Conservation (phyloP, 2,329 filamentous ascomycete species). For the Ilyonectria mors-panacis region DNA sequence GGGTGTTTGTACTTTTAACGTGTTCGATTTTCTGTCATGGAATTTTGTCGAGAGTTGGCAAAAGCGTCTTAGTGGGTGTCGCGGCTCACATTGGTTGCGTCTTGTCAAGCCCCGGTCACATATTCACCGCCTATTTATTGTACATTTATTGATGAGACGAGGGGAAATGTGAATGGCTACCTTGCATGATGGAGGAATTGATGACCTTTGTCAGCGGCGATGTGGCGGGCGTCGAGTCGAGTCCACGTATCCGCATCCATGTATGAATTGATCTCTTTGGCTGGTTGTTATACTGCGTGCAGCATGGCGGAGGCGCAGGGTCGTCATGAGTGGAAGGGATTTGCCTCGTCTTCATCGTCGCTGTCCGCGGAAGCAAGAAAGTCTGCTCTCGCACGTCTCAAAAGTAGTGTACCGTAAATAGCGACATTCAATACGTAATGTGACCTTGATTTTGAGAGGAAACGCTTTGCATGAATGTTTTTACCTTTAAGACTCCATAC, state of each 20-base stretch:
- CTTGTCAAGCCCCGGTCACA: neutral
- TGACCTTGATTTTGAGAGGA: neutral
- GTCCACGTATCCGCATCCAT: constrained; percentile 1
- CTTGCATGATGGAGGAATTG: constrained; percentile 8
- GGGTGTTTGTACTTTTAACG: constrained; percentile 1
- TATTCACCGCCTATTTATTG: constrained; percentile 18
- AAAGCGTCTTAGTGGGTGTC: constrained; percentile 21
- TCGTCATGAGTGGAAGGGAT: neutral
- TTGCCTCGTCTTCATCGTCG: neutral
- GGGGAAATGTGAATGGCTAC: neutral
- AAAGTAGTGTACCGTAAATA: neutral
- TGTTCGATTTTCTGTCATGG: constrained; percentile 7
- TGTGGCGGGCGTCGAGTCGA: constrained; percentile 18
- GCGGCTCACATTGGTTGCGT: neutral
- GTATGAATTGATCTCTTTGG: neutral
- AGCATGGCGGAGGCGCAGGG: constrained; percentile 17
- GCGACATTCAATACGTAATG: neutral
- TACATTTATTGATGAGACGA: constrained; percentile 12
- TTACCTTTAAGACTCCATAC: neutral
- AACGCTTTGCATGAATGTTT: neutral
- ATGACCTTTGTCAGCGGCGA: constrained; percentile 18
- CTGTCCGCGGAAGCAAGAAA: neutral
- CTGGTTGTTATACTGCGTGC: constrained; percentile 14
- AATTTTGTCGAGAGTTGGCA: constrained; percentile 20
- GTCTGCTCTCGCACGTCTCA: constrained; percentile 5